Evolutionary conservation across 345 rosid genomes (phyloP).

Genomic region (Aquilaria malaccensis): DNA sequence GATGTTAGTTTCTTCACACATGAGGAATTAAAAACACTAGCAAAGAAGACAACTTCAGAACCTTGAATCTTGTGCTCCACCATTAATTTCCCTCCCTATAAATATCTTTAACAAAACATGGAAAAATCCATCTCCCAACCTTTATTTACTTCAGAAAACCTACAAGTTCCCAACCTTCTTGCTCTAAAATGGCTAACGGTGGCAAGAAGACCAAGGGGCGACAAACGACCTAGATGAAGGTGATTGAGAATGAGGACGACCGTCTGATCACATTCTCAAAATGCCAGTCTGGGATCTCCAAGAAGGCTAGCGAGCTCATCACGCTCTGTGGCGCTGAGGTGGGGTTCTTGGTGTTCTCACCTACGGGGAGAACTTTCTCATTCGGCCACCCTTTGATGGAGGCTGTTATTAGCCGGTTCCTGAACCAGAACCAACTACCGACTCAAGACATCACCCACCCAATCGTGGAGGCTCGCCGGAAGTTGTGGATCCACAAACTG

Average conservation of each 20-base stretch:
- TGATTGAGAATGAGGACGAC: slow-evolving; percentile 16
- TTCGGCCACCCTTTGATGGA: slow-evolving; percentile 33
- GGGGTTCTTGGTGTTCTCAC: slow-evolving; percentile 24
- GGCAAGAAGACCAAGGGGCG: slow-evolving; percentile 16
- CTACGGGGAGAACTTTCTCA: slow-evolving; percentile 27
- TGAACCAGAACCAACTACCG: neutral
- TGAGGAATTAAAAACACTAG: no score
- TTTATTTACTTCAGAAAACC: no score
- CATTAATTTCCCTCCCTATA: no score
- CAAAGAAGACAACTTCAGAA: no score
- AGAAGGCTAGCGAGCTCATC: slow-evolving; percentile 33
- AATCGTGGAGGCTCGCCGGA: slow-evolving; percentile 28
- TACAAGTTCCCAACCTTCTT: neutral
- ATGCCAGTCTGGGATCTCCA: slow-evolving; percentile 30
- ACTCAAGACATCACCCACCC: slow-evolving; percentile 1
- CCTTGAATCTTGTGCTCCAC: no score
- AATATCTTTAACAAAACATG: no score
- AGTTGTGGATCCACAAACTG: slow-evolving; percentile 12
- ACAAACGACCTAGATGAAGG: slow-evolving; percentile 26
- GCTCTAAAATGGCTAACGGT: neutral
- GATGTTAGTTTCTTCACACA: no score
- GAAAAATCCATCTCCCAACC: no score
- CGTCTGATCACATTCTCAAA: slow-evolving; percentile 33
- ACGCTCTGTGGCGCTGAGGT: slow-evolving; percentile 23
- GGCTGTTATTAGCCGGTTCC: slow-evolving; percentile 12